Conservation (phyloP, 768 basidiomycete genomes). For the Boletus sp. region DNA sequence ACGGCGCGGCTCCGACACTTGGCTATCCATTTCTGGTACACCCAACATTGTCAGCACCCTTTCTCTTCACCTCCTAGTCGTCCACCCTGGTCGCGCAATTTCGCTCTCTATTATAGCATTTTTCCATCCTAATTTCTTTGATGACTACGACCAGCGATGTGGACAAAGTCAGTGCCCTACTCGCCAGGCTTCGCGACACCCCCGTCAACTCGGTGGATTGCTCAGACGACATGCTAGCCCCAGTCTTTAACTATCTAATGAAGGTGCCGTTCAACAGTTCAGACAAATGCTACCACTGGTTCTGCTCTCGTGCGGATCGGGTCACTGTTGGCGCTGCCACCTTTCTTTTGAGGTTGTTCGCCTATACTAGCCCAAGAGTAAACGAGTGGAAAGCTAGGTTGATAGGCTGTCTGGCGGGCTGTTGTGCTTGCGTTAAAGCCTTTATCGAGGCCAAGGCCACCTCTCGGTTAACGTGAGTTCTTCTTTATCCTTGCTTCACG, state of each 20-base stretch:
- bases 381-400: slow-evolving; percentile 62
- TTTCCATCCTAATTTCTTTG: slow-evolving; percentile 7
- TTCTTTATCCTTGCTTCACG: neutral
- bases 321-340: slow-evolving; percentile 66
- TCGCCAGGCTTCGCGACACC: slow-evolving; percentile 54
- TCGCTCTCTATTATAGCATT: neutral
- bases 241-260: slow-evolving; percentile 56
- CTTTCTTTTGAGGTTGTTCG: slow-evolving; percentile 80
- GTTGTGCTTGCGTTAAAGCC: slow-evolving; percentile 67
- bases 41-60: neutral
- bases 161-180: slow-evolving; percentile 45
- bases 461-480: slow-evolving; percentile 73
- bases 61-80: neutral
- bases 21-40: slow-evolving; percentile 15
- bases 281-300: slow-evolving; percentile 67
- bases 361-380: slow-evolving; percentile 63
- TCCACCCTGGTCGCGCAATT: neutral
- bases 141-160: slow-evolving; percentile 27
- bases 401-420: slow-evolving; percentile 54
- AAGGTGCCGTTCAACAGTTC: slow-evolving; percentile 36
- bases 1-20: neutral
- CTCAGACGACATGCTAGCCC: slow-evolving; percentile 47
- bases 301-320: slow-evolving; percentile 61
- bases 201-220: slow-evolving; percentile 53
- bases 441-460: slow-evolving; percentile 62